phyloP scores from a whole-genome alignment of 176 grass and related monocot genomes.

The Oropetium thomaeum region DNA sequence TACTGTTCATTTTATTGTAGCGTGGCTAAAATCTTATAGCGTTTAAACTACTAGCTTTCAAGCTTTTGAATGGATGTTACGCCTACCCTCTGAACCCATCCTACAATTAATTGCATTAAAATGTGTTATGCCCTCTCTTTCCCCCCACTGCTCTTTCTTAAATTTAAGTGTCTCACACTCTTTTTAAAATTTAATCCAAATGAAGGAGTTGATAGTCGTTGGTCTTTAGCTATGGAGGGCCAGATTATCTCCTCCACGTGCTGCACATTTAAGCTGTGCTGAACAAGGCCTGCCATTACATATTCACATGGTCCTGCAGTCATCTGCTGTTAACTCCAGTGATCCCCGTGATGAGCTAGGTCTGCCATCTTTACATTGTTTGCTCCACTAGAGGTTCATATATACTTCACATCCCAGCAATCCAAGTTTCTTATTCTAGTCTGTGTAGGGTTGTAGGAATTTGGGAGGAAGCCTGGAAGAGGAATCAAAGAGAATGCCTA shows the following conservation, averaged over 20 bases:
- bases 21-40: not conserved
- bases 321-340: not conserved
- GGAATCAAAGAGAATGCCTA: slow-evolving; percentile 36
- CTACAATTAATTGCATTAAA: not conserved
- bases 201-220: not conserved
- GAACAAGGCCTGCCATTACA: not conserved
- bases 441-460: not conserved
- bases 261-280: slow-evolving; percentile 9
- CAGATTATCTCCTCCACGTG: slow-evolving; percentile 19
- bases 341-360: not conserved
- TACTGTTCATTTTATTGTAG: not conserved
- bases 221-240: not conserved
- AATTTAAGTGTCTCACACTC: not conserved
- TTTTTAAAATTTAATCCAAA: not conserved
- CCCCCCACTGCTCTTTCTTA: not conserved
- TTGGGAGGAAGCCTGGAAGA: slow-evolving; percentile 29
- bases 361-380: not conserved
- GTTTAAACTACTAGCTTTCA: no score
- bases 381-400: not conserved
- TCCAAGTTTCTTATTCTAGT: not conserved
- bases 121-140: not conserved
- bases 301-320: not conserved
- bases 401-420: not conserved
- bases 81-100: not conserved
- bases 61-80: not conserved